Evolutionary conservation across 2,329 filamentous ascomycete genomes (phyloP).

Genomic region (Aspergillus pseudotamarii): DNA sequence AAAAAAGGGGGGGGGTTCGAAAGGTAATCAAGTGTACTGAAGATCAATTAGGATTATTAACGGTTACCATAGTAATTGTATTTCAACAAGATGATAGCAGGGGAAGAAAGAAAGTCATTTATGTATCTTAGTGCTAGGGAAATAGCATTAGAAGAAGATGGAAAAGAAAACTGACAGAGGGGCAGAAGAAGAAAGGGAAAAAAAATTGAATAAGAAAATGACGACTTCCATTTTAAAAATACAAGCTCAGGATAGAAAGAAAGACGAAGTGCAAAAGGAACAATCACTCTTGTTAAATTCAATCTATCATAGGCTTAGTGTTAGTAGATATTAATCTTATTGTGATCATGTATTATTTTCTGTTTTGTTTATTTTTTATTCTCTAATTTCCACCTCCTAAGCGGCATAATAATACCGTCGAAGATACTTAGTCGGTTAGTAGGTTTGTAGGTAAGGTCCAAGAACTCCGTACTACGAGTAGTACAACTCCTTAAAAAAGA

Average conservation of each 20-base stretch:
- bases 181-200: slow-evolving; percentile 4
- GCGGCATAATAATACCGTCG: neutral
- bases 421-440: neutral
- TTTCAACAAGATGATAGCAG: neutral
- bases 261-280: neutral
- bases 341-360: neutral
- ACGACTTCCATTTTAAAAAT: neutral
- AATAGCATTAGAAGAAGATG: slow-evolving; percentile 7
- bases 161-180: neutral
- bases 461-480: neutral
- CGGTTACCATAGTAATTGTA: neutral
- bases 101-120: slow-evolving; percentile 7
- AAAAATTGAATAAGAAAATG: neutral
- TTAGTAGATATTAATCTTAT: neutral
- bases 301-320: neutral
- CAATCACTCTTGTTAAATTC: neutral
- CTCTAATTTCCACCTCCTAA: neutral
- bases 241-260: slow-evolving; percentile 4
- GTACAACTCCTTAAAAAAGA: neutral
- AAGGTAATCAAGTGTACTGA: neutral
- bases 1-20: neutral
- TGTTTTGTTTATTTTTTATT: neutral
- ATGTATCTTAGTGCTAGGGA: slow-evolving; percentile 4
- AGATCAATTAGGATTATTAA: neutral
- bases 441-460: neutral